Base-by-base conservation (phyloP, 331 rosid species). In the Rhamnella rubrinervis region DNA sequence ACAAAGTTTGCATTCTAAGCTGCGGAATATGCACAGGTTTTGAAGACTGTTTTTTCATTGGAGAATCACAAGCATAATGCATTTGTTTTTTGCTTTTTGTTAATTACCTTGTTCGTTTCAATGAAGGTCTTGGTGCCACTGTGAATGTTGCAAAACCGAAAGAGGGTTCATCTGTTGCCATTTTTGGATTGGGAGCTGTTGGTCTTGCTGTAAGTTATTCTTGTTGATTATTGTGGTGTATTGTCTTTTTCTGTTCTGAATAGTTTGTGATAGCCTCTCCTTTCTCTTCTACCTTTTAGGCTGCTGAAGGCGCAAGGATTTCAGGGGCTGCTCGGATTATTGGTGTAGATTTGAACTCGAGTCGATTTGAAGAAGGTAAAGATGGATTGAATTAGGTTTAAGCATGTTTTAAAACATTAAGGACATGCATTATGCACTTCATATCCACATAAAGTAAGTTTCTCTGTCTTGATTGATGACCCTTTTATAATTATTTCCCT, bases 131-230 rank as follows among this genome's bases (percentile, higher is more conserved):
- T 62, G 97, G 96, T 75, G 93, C 97, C 23, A 87, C 97, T 49
- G 3, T 92, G 63, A 92, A 92, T 78, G 96, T 92, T 73, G 97
- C 97, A 13, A 92, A 85, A 75, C 95, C 97, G 1, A 80, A 85
- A 60, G 77, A 77, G 4, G 96, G 96, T 37, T 83, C 86, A 51
- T 78, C 90, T 13, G 83, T 92, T 44, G 97, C 93, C 12, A 49
- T 92, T 65, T 92, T 89, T 51, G 96, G 97, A 60, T 83, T 89
- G 44, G 97, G 96, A 35, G 96, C 96, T 69, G 96, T 92, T 67
- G 97, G 97, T 49, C 96, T 92, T 63, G 92, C 93, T 15, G 96
- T 92, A 81, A 83, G 90, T 77, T 72, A 10, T 62, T 65, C 52
- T 26, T 37, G 11, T 2, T 38, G 47, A 35, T 21, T 26, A 37